phyloP scores from a whole-genome alignment of 176 grass and related monocot species.

The Ensete ventricosum region DNA sequence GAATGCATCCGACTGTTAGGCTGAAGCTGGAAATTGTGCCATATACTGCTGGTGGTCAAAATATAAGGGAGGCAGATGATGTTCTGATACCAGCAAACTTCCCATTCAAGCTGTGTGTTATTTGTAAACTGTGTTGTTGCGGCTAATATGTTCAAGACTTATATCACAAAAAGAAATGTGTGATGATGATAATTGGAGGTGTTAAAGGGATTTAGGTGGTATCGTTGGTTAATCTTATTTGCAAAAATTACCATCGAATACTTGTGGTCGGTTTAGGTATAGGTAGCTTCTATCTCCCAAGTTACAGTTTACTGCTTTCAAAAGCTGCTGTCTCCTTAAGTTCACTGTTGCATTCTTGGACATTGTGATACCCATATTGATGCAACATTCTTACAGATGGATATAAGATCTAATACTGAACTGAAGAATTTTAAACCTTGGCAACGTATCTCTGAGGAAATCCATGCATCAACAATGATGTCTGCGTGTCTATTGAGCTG shows the following conservation, averaged over 20 bases:
- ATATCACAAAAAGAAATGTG: not conserved
- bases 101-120: not conserved
- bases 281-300: no score
- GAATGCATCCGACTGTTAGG: constrained; percentile 5
- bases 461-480: no score
- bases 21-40: not conserved
- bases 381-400: no score
- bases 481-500: no score
- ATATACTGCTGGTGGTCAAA: not conserved
- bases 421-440: no score
- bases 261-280: no score
- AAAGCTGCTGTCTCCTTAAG: no score
- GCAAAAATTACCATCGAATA: not conserved
- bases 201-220: not conserved
- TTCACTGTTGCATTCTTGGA: no score
- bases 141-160: not conserved
- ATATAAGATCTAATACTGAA: no score
- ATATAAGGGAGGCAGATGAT: not conserved
- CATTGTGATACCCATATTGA: no score
- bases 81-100: not conserved
- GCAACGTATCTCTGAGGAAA: no score
- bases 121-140: not conserved
- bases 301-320: no score
- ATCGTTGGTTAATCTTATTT: not conserved
- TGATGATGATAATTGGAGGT: not conserved